These are phyloP conservation scores for Odontarrhena argentea DNA, from an alignment of 345 rosid genomes.

Conservation along the genomic window DNA sequence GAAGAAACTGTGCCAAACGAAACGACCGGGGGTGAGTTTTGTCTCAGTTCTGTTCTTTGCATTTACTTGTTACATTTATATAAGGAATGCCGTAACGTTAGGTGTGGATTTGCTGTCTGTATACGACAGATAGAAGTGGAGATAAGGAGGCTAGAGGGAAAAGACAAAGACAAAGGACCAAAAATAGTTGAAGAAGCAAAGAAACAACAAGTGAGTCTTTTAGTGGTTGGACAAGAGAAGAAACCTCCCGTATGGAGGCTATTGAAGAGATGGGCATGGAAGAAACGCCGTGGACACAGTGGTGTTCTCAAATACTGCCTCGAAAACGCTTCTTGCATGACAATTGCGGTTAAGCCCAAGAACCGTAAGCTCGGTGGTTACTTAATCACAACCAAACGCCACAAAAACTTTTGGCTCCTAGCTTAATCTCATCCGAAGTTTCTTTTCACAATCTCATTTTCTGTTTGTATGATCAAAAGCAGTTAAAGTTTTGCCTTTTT, in stretches of 20 bases:
- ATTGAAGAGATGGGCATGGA: slow-evolving; percentile 56
- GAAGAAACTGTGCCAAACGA: slow-evolving; percentile 64
- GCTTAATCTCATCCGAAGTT: slow-evolving; percentile 48
- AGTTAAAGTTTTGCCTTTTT: background rate
- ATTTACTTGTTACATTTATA: background rate
- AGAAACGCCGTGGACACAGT: slow-evolving; percentile 40
- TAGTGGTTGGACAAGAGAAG: slow-evolving; percentile 78
- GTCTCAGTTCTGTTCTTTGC: background rate
- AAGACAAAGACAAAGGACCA: slow-evolving; percentile 60
- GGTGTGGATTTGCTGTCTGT: slow-evolving; percentile 6
- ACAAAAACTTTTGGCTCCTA: slow-evolving; percentile 88
- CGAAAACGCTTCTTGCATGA: slow-evolving; percentile 80
- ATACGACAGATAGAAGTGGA: slow-evolving; percentile 61
- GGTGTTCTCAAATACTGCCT: slow-evolving; percentile 70
- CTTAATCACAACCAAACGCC: slow-evolving; percentile 90
- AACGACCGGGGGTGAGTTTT: slow-evolving; percentile 68
- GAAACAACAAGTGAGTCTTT: slow-evolving; percentile 55
- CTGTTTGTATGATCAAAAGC: slow-evolving; percentile 30
- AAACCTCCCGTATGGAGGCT: slow-evolving; percentile 59
- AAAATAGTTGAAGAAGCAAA: slow-evolving; percentile 80
- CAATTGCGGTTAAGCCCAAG: slow-evolving; percentile 81
- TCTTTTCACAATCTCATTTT: background rate
- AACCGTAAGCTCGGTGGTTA: slow-evolving; percentile 77
- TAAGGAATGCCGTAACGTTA: background rate
- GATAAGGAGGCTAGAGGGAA: slow-evolving; percentile 57